These are phyloP conservation scores for Geotrichum klebahnii DNA, from an alignment of 1,139 yeast genomes.

Conservation along the genomic window DNA sequence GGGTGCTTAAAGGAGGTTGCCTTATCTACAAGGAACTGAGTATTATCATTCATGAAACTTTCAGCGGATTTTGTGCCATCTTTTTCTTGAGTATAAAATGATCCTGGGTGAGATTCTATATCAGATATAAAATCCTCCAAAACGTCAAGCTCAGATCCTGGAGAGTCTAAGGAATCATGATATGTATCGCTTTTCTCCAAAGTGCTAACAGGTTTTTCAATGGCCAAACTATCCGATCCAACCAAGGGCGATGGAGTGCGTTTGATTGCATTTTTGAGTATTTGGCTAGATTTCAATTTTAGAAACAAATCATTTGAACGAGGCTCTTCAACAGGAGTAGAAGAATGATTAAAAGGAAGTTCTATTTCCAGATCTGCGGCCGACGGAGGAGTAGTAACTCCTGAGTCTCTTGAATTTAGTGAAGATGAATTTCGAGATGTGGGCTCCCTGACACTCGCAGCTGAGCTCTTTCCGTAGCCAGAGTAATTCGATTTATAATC, in stretches of 20 bases:
- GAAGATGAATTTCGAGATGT: slow-evolving; percentile 2
- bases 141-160: slow-evolving; percentile 13
- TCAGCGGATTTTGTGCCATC: background rate
- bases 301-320: background rate
- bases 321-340: background rate
- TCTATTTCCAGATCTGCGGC: no score
- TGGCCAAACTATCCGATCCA: no score
- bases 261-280: slow-evolving; percentile 10
- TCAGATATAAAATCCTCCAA: slow-evolving; percentile 18
- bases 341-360: no score
- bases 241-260: slow-evolving; percentile 12
- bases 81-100: background rate
- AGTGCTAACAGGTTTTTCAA: background rate
- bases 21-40: slow-evolving; percentile 3
- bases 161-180: slow-evolving; percentile 11
- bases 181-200: background rate
- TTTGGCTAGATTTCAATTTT: slow-evolving; percentile 1
- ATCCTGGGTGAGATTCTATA: background rate
- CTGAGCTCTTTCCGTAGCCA: no score
- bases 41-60: slow-evolving; percentile 8
- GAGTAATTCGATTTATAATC: slow-evolving; percentile 8
- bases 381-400: no score
- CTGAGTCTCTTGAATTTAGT: no score
- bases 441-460: no score
- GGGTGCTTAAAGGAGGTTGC: slow-evolving; percentile 4